These are phyloP conservation scores for Kalanchoe fedtschenkoi DNA, from an alignment of 164 flowering plant species.

Conservation along the genomic window DNA sequence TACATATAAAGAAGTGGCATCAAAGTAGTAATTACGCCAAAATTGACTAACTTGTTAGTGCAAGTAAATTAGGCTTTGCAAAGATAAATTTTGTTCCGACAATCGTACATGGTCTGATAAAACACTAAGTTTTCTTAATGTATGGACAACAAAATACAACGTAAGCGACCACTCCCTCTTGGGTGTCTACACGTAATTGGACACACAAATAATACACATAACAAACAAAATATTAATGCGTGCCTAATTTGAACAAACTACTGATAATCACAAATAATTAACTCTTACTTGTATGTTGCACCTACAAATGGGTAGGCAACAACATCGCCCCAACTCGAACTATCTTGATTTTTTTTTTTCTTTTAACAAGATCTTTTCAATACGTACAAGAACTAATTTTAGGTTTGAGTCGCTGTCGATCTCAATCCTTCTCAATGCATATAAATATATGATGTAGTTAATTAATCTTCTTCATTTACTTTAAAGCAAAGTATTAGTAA, in stretches of 20 bases:
- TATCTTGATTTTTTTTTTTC: too few relatives aligned
- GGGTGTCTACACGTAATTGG: not conserved
- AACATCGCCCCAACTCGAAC: not conserved
- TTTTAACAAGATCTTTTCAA: not conserved
- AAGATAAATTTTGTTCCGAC: too few relatives aligned
- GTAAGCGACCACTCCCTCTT: not conserved
- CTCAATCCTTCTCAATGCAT: not conserved
- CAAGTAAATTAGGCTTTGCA: too few relatives aligned
- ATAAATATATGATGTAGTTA: not conserved
- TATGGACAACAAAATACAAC: not conserved
- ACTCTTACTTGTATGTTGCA: too few relatives aligned
- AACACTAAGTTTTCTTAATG: too few relatives aligned
- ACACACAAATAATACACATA: not conserved
- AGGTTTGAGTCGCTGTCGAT: not conserved
- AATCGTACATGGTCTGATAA: too few relatives aligned
- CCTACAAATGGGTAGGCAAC: too few relatives aligned
- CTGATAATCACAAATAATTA: too few relatives aligned
- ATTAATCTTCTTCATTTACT: not conserved
- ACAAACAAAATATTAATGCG: not conserved
- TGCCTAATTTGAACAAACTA: not conserved
- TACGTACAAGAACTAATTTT: slow-evolving; percentile 2
- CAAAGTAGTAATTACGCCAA: too few relatives aligned
- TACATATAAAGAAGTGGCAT: too few relatives aligned
- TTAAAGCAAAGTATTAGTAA: not conserved
- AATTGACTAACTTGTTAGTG: too few relatives aligned